phyloP scores from a whole-genome alignment of 2,329 filamentous ascomycete genomes.

The Paecilomyces niveus region DNA sequence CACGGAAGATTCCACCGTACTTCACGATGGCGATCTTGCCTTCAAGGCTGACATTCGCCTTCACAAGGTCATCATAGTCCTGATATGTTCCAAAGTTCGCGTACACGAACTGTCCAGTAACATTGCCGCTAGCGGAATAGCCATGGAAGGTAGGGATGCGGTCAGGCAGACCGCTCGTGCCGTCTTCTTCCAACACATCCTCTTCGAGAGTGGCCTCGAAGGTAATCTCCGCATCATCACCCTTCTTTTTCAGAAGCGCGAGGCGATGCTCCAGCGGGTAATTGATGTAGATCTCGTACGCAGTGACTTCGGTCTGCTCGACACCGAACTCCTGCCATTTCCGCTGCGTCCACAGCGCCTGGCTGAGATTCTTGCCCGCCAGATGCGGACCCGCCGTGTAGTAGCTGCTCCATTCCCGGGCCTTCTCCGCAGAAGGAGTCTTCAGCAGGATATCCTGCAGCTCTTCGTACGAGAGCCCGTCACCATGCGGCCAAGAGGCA shows the following conservation, averaged over 20 bases:
- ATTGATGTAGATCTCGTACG: conserved; percentile 73
- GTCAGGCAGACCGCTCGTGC: conserved; percentile 63
- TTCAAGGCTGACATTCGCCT: conserved; percentile 65
- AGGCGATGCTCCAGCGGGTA: conserved; percentile 66
- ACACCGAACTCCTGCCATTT: conserved; percentile 68
- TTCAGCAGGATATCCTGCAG: conserved; percentile 48
- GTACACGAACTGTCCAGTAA: conserved; percentile 78
- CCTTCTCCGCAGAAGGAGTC: conserved; percentile 49
- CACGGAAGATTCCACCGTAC: conserved; percentile 81
- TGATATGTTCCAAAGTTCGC: conserved; percentile 84
- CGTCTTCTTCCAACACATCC: conserved; percentile 75
- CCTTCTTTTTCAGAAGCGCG: conserved; percentile 52
- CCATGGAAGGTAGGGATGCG: conserved; percentile 88
- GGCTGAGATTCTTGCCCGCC: conserved; percentile 69
- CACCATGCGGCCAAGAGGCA: conserved; percentile 32
- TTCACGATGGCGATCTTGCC: conserved; percentile 84
- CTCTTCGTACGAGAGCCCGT: conserved; percentile 47
- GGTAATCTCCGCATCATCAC: conserved; percentile 46
- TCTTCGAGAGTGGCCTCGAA: conserved; percentile 79
- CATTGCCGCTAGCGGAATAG: conserved; percentile 87
- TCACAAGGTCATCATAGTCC: conserved; percentile 75
- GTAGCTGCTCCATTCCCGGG: conserved; percentile 67
- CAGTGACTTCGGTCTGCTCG: conserved; percentile 47
- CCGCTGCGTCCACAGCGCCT: conserved; percentile 69
- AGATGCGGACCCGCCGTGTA: conserved; percentile 71